A percentile compares a stretch with the other conserved stretches of the same genome.
phyloP scores from a whole-genome alignment of 805 yeast genomes.

The Zygosaccharomyces bisporus region DNA sequence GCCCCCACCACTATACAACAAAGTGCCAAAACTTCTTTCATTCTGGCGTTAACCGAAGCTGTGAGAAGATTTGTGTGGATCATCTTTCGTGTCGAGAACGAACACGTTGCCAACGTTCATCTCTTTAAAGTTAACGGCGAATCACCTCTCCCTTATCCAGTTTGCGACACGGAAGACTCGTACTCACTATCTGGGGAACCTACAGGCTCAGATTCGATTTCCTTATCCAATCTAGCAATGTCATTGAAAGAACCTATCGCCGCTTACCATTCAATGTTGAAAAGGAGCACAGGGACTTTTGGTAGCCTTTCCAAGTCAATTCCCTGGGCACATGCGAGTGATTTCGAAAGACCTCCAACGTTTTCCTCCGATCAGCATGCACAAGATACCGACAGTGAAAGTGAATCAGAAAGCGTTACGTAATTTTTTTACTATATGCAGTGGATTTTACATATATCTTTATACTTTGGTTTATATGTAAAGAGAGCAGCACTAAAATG shows the following conservation, averaged over 20 bases:
- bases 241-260: conserved; percentile 21
- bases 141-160: conserved; percentile 74
- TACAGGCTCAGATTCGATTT: conserved; percentile 6
- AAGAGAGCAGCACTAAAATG: background rate
- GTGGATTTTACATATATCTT: background rate
- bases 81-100: conserved; percentile 91
- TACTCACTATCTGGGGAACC: conserved; percentile 4
- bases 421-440: conserved; percentile 10
- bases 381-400: conserved; percentile 26
- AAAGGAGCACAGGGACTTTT: conserved; percentile 28
- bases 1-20: conserved; percentile 77
- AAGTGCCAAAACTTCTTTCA: conserved; percentile 80
- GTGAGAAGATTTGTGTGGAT: conserved; percentile 86
- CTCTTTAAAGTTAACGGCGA: conserved; percentile 85
- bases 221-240: conserved; percentile 10
- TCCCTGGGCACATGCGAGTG: conserved; percentile 77
- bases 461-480: background rate
- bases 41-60: conserved; percentile 77
- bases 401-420: conserved; percentile 19
- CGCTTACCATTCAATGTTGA: conserved; percentile 23
- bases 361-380: conserved; percentile 17
- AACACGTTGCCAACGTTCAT: conserved; percentile 86
- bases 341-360: conserved; percentile 62
- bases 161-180: conserved; percentile 14
- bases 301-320: conserved; percentile 42